Conservation (phyloP, 495 filamentous ascomycete species). For the Aspergillus saccharolyticus region DNA sequence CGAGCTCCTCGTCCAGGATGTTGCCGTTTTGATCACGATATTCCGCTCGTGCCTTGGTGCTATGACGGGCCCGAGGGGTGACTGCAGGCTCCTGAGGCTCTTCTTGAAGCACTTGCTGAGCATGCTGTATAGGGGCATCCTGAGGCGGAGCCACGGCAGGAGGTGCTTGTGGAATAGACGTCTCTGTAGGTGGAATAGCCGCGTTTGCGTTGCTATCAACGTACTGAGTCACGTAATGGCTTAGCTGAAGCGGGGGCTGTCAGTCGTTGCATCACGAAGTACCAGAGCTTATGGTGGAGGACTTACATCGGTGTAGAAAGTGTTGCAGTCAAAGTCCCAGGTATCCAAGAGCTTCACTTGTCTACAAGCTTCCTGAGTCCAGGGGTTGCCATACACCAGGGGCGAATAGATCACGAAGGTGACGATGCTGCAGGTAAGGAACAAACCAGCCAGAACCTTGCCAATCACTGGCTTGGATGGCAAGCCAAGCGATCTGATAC, state of each 20-base stretch:
- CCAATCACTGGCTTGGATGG: constrained; percentile 69
- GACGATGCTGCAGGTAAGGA: constrained; percentile 65
- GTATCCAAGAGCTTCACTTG: constrained; percentile 78
- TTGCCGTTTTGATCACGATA: constrained; percentile 95
- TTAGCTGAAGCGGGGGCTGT: constrained; percentile 29
- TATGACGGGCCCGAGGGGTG: constrained; percentile 42
- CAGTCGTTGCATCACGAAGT: constrained; percentile 24
- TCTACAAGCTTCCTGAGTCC: constrained; percentile 83
- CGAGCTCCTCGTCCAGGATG: constrained; percentile 74
- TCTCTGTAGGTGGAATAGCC: constrained; percentile 25
- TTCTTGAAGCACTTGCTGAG: constrained; percentile 14
- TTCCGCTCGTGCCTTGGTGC: constrained; percentile 78
- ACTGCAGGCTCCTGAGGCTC: constrained; percentile 34
- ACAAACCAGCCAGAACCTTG: constrained; percentile 59
- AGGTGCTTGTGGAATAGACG: constrained; percentile 14
- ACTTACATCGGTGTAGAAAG: constrained; percentile 83
- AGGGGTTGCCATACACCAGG: constrained; percentile 86
- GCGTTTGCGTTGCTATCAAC: constrained; percentile 10
- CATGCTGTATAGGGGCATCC: constrained; percentile 13
- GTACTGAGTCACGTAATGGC: constrained; percentile 38
- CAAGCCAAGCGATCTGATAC: constrained; percentile 62
- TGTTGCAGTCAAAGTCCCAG: constrained; percentile 98
- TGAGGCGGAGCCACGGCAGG: constrained; percentile 20
- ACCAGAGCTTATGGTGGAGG: constrained; percentile 23
- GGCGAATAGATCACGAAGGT: constrained; percentile 84